Conservation (phyloP, 2,329 filamentous ascomycete genomes). For the Aspergillus felis region DNA sequence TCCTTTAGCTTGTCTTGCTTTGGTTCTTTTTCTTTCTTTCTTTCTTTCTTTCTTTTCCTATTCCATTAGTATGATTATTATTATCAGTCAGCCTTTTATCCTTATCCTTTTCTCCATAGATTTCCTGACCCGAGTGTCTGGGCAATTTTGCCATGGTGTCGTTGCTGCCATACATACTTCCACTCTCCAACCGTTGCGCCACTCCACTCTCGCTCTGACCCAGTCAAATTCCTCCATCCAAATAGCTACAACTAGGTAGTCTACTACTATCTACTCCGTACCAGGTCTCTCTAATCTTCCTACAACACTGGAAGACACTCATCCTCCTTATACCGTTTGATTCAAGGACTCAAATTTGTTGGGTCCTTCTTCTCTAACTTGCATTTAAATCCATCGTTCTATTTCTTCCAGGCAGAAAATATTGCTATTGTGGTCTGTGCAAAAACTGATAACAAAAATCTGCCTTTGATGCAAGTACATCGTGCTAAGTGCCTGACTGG, state of each 20-base stretch:
- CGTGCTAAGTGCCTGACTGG: neutral
- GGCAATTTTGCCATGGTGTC: neutral
- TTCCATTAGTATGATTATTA: no score
- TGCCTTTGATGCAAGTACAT: neutral
- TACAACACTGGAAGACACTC: neutral
- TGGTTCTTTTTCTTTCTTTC: neutral
- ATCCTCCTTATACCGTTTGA: neutral
- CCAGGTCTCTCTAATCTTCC: no score
- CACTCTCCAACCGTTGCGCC: neutral
- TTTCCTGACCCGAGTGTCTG: neutral
- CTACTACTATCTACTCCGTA: neutral
- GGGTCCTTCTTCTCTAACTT: neutral
- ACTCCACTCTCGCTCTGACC: neutral
- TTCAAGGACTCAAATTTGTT: neutral
- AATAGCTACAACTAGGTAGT: neutral
- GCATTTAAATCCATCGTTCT: slow-evolving; percentile 8
- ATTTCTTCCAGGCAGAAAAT: slow-evolving; percentile 3
- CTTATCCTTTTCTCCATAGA: neutral
- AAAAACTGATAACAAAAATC: neutral
- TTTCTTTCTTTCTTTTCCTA: neutral
- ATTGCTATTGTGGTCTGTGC: neutral
- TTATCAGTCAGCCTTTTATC: neutral
- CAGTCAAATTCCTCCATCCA: slow-evolving; percentile 4
- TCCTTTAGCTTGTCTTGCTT: neutral
- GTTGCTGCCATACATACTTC: neutral